Evolutionary conservation across 495 filamentous ascomycete species (phyloP).

Genomic region (Jackrogersella minutella): DNA sequence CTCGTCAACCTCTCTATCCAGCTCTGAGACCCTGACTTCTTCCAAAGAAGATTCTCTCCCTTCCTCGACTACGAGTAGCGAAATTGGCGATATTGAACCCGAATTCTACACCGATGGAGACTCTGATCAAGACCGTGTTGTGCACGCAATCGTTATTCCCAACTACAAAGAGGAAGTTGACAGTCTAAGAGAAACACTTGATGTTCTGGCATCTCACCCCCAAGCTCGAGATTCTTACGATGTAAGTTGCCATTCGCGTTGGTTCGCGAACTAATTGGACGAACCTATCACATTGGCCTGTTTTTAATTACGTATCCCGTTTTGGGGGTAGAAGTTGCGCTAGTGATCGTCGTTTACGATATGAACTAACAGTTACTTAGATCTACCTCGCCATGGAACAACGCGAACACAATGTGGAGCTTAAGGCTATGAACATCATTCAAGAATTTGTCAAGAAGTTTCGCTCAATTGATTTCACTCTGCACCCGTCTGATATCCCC

Average conservation of each 20-base stretch:
- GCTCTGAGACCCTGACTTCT: slow-evolving; percentile 59
- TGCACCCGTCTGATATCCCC: slow-evolving; percentile 67
- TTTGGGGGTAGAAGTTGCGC: neutral
- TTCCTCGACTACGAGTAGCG: slow-evolving; percentile 56
- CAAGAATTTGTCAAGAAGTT: slow-evolving; percentile 66
- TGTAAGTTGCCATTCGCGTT: slow-evolving; percentile 56
- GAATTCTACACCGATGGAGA: slow-evolving; percentile 49
- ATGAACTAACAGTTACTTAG: slow-evolving; percentile 46
- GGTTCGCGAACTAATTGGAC: neutral
- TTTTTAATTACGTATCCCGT: slow-evolving; percentile 7
- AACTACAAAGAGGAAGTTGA: slow-evolving; percentile 75
- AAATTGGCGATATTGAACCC: slow-evolving; percentile 54
- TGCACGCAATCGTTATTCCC: slow-evolving; percentile 72
- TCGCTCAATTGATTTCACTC: slow-evolving; percentile 65
- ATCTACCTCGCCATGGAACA: slow-evolving; percentile 77
- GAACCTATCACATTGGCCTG: too few species aligned
- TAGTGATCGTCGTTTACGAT: slow-evolving; percentile 10
- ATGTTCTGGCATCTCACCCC: slow-evolving; percentile 70
- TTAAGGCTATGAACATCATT: slow-evolving; percentile 63
- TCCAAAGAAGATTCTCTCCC: slow-evolving; percentile 50
- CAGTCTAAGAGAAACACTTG: slow-evolving; percentile 68
- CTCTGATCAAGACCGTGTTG: slow-evolving; percentile 51
- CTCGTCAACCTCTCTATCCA: slow-evolving; percentile 59
- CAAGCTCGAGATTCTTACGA: slow-evolving; percentile 70
- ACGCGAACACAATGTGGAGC: slow-evolving; percentile 60